Conservation (phyloP, 2,329 filamentous ascomycete species). For the Nakataea oryzae region DNA sequence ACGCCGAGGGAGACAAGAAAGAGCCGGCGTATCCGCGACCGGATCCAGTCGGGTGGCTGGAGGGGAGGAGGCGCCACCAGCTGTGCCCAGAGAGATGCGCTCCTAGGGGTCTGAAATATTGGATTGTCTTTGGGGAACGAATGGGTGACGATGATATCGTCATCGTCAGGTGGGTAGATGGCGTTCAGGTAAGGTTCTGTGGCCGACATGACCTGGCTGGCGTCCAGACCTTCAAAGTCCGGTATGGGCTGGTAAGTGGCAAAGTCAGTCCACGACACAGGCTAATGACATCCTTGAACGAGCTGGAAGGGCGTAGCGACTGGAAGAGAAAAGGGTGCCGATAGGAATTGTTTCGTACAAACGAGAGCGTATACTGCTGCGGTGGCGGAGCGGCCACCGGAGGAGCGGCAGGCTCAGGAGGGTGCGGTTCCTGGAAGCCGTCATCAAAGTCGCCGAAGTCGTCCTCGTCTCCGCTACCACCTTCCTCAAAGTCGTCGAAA, state of each 20-base stretch:
- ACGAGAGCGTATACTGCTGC: conserved; percentile 14
- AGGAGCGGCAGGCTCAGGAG: conserved; percentile 19
- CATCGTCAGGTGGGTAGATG: conserved; percentile 51
- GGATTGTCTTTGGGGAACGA: conserved; percentile 44
- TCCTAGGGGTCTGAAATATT: conserved; percentile 76
- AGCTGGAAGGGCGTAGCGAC: background rate
- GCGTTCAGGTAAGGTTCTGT: conserved; percentile 57
- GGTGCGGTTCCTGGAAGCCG: conserved; percentile 49
- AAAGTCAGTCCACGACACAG: conserved; percentile 13
- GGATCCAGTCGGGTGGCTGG: conserved; percentile 95
- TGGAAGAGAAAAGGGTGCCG: background rate
- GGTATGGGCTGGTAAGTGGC: conserved; percentile 45
- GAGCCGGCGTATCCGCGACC: conserved; percentile 84
- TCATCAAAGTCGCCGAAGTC: conserved; percentile 66
- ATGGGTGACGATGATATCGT: conserved; percentile 30
- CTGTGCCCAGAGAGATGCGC: conserved; percentile 90
- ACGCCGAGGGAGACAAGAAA: conserved; percentile 95
- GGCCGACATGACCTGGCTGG: conserved; percentile 48
- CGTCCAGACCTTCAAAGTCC: conserved; percentile 52
- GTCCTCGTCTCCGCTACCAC: conserved; percentile 35
- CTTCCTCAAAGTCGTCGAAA: conserved; percentile 54
- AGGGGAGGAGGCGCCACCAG: conserved; percentile 89
- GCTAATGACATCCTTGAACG: background rate
- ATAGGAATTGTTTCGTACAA: conserved; percentile 13
- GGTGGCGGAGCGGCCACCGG: conserved; percentile 29